Conservation (phyloP, 2,329 filamentous ascomycete genomes). For the Fusarium floridanum region DNA sequence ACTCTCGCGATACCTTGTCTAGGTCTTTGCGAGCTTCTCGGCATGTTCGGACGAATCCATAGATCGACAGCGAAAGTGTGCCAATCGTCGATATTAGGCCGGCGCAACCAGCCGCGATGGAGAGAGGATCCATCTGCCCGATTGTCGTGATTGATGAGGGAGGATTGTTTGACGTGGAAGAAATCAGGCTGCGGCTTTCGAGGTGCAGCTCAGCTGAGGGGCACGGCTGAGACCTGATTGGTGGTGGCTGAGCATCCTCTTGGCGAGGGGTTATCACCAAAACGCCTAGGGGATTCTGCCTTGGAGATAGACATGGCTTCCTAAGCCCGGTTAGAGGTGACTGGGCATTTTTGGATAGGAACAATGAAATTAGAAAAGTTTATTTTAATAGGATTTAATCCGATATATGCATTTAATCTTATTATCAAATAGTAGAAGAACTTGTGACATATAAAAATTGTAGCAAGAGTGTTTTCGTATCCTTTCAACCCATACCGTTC, state of each 20-base stretch:
- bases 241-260: not conserved
- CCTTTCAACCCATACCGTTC: not conserved
- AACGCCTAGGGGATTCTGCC: not conserved
- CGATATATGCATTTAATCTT: no score
- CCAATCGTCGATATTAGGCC: conserved; percentile 19
- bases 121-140: conserved; percentile 23
- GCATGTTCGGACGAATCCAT: conserved; percentile 23
- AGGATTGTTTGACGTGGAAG: not conserved
- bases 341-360: not conserved
- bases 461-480: not conserved
- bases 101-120: conserved; percentile 24
- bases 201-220: not conserved
- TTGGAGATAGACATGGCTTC: not conserved
- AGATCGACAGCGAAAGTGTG: not conserved
- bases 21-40: conserved; percentile 30
- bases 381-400: no score
- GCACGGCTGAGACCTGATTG: not conserved
- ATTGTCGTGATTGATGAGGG: not conserved
- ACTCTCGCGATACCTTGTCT: conserved; percentile 27
- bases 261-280: not conserved
- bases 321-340: not conserved
- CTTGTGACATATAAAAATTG: not conserved
- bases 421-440: no score
- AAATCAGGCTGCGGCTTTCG: not conserved
- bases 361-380: not conserved